Conservation (phyloP, 352 stramenopile genomes). For the Phytophthora pluvialis region DNA sequence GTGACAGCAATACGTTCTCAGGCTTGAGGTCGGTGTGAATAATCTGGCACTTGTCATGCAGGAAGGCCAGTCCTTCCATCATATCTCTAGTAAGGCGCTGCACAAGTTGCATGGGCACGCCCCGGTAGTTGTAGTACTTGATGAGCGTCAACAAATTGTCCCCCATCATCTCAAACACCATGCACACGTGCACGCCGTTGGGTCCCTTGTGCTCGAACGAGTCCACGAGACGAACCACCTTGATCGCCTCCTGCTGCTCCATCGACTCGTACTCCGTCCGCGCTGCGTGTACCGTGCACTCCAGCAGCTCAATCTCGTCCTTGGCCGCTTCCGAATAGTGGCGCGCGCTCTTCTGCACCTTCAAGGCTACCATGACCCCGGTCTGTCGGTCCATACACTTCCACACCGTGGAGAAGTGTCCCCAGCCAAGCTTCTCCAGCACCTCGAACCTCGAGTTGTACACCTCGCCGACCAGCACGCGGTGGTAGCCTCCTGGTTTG, state of each 20-base stretch:
- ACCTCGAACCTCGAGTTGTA: conserved; percentile 96
- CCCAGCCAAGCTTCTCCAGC: conserved; percentile 99
- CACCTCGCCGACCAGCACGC: conserved; percentile 91
- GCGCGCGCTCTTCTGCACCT: conserved; percentile 98
- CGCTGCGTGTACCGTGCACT: conserved; percentile 85
- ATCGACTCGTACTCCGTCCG: conserved; percentile 28
- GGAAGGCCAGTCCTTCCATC: conserved; percentile 96
- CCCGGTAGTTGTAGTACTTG: conserved; percentile 99
- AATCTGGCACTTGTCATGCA: conserved; percentile 97
- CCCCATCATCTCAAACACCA: conserved; percentile 99
- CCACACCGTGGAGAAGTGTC: conserved; percentile 99
- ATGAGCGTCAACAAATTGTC: conserved; percentile 99
- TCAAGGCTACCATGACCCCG: conserved; percentile 93
- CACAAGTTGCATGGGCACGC: conserved; percentile 96
- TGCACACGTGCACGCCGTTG: conserved; percentile 97
- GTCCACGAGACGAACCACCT: conserved; percentile 86
- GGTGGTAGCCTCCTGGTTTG: conserved; percentile 98
- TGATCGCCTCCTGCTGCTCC: conserved; percentile 40
- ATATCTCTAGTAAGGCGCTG: conserved; percentile 96
- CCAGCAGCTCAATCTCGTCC: conserved; percentile 98
- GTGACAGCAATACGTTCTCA: conserved; percentile 97
- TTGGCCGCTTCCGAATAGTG: conserved; percentile 98
- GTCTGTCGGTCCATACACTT: conserved; percentile 93
- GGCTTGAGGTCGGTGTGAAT: conserved; percentile 99
- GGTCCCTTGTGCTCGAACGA: conserved; percentile 97